Conservation (phyloP, 441 rosid species). For the Viola pubescens region DNA sequence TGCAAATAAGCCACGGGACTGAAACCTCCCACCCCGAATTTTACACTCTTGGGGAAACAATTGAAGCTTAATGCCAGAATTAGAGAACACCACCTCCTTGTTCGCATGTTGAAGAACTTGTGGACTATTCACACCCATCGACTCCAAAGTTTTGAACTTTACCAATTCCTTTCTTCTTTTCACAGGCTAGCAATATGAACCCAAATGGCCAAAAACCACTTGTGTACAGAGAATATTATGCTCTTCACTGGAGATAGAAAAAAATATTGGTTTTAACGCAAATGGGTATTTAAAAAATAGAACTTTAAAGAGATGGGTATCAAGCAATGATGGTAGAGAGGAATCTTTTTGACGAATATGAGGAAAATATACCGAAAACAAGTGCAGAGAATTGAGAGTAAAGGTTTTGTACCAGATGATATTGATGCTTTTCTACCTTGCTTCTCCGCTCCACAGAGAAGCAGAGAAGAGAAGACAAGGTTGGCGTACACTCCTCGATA, state of each 20-base stretch:
- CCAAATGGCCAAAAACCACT: constrained; percentile 1
- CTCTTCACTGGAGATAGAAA: not conserved
- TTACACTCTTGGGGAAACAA: constrained; percentile 21
- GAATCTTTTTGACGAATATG: constrained; percentile 13
- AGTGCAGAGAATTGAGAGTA: not conserved
- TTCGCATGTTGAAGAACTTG: constrained; percentile 24
- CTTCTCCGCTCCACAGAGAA: constrained; percentile 8
- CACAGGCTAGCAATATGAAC: not conserved
- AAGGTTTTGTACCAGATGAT: constrained; percentile 9
- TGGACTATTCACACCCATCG: constrained; percentile 29
- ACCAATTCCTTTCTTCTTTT: not conserved
- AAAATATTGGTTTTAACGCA: not conserved
- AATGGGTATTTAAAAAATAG: constrained; percentile 1
- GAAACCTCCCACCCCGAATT: constrained; percentile 3
- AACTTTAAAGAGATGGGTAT: constrained; percentile 7
- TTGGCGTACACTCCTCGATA: not conserved
- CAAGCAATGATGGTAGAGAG: constrained; percentile 7
- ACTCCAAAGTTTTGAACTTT: constrained; percentile 16
- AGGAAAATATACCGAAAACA: constrained; percentile 9
- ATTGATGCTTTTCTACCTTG: constrained; percentile 1
- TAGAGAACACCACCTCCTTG: constrained; percentile 30
- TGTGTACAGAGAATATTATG: not conserved
- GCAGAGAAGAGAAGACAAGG: constrained; percentile 12
- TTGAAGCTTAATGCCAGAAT: constrained; percentile 32
- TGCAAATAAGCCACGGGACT: constrained; percentile 35